Percentiles rank a stretch among this genome's conserved stretches.
Conservation (phyloP, 2,329 filamentous ascomycete species). For the Colletotrichum lupini region DNA sequence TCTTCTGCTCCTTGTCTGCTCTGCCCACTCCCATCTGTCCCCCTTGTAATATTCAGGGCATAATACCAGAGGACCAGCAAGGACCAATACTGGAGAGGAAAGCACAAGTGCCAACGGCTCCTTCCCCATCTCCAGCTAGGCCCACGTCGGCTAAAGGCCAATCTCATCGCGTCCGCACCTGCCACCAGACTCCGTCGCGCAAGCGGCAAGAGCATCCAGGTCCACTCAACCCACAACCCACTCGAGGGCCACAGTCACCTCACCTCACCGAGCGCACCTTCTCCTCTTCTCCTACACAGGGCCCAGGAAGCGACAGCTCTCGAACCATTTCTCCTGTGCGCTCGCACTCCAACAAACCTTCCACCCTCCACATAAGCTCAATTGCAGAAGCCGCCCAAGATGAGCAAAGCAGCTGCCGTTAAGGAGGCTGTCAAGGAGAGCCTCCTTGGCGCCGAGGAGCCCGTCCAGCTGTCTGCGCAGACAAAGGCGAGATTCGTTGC, state of each 20-base stretch:
- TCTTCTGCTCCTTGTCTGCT: neutral
- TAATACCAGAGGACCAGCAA: conserved; percentile 2
- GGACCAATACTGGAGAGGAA: neutral
- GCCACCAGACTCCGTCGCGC: conserved; percentile 17
- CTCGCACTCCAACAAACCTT: neutral
- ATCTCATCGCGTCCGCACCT: conserved; percentile 28
- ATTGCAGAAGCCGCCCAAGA: conserved; percentile 39
- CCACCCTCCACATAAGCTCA: neutral
- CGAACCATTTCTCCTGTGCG: conserved; percentile 5
- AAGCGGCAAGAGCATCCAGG: conserved; percentile 15
- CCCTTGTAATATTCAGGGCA: neutral
- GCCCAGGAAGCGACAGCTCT: conserved; percentile 17
- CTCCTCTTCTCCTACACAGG: conserved; percentile 13
- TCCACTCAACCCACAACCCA: conserved; percentile 31
- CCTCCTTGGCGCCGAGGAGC: conserved; percentile 72
- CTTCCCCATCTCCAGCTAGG: neutral
- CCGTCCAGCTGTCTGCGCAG: conserved; percentile 76
- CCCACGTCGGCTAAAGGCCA: conserved; percentile 7
- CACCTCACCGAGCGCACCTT: conserved; percentile 4
- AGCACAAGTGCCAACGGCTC: neutral
- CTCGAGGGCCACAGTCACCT: conserved; percentile 25
- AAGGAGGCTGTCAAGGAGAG: conserved; percentile 83
- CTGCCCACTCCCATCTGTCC: neutral
- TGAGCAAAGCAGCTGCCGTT: conserved; percentile 60
- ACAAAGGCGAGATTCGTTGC: conserved; percentile 80